Evolutionary conservation across 305 asterid species (phyloP).

Genomic region (Rubia peregrina): DNA sequence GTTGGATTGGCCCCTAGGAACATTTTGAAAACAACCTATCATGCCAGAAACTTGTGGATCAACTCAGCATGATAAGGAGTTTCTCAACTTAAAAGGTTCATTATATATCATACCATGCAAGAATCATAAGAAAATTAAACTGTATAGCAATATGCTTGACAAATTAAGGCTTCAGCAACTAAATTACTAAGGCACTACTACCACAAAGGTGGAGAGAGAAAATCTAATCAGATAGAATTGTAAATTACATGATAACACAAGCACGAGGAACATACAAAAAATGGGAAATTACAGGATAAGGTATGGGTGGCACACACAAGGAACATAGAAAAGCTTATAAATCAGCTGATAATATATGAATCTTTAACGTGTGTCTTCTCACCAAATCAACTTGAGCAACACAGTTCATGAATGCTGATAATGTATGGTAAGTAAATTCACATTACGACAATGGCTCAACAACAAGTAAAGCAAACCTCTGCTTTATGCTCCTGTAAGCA

Average conservation of each 20-base stretch:
- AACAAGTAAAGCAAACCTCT: constrained; percentile 42
- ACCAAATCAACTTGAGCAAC: background rate
- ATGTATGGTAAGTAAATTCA: background rate
- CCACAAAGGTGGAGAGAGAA: background rate
- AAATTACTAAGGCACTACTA: background rate
- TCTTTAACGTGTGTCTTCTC: no score
- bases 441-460: background rate
- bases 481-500: constrained; percentile 90
- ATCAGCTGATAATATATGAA: no score
- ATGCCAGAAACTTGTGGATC: background rate
- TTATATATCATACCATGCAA: background rate
- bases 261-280: no score
- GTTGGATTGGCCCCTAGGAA: constrained; percentile 89
- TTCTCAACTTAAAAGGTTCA: background rate
- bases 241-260: background rate
- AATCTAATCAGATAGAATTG: background rate
- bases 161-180: background rate
- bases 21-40: constrained; percentile 94
- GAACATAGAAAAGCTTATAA: no score
- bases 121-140: background rate
- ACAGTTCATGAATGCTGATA: background rate
- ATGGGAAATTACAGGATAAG: no score
- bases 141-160: background rate
- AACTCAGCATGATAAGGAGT: background rate
- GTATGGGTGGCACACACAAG: no score